Conservation (phyloP, 441 rosid genomes). For the Raphanus hybrid region DNA sequence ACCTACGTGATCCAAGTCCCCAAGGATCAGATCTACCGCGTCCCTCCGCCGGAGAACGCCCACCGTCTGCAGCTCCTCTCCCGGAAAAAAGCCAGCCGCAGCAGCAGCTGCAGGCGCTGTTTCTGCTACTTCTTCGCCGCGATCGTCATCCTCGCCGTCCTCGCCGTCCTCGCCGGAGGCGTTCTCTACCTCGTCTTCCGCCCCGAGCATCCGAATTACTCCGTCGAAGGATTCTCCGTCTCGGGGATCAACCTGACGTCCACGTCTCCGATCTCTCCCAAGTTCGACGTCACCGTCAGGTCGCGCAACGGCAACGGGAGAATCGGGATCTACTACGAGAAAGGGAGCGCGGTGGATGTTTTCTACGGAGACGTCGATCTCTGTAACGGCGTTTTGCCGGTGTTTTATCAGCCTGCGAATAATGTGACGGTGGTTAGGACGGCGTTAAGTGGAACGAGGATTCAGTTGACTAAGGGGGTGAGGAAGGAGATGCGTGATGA, state of each 20-base stretch:
- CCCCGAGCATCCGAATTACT: constrained; percentile 67
- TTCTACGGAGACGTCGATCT: constrained; percentile 49
- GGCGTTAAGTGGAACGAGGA: constrained; percentile 51
- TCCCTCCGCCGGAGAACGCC: constrained; percentile 82
- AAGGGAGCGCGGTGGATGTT: constrained; percentile 52
- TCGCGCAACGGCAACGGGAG: constrained; percentile 71
- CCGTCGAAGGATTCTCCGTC: constrained; percentile 58
- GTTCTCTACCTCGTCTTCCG: constrained; percentile 63
- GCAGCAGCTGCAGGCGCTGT: constrained; percentile 53
- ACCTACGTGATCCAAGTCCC: constrained; percentile 90
- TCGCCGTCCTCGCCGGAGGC: constrained; percentile 54
- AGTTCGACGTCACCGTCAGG: constrained; percentile 57
- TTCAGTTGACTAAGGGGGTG: constrained; percentile 49
- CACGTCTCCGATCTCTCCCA: constrained; percentile 57
- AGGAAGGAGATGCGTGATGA: constrained; percentile 37
- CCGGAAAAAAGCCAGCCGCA: constrained; percentile 39
- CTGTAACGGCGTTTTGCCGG: constrained; percentile 57
- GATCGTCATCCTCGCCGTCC: constrained; percentile 45
- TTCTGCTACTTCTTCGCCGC: constrained; percentile 47
- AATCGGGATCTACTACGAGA: constrained; percentile 64
- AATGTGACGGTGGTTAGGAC: constrained; percentile 60
- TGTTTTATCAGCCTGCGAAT: constrained; percentile 62
- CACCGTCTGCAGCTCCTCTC: constrained; percentile 56
- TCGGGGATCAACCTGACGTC: constrained; percentile 64
- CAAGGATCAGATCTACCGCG: constrained; percentile 82